Evolutionary conservation across 2,329 filamentous ascomycete genomes (phyloP), one percentile per base, ranked within the genome.

Genomic region (Fusarium nelsonii): DNA sequence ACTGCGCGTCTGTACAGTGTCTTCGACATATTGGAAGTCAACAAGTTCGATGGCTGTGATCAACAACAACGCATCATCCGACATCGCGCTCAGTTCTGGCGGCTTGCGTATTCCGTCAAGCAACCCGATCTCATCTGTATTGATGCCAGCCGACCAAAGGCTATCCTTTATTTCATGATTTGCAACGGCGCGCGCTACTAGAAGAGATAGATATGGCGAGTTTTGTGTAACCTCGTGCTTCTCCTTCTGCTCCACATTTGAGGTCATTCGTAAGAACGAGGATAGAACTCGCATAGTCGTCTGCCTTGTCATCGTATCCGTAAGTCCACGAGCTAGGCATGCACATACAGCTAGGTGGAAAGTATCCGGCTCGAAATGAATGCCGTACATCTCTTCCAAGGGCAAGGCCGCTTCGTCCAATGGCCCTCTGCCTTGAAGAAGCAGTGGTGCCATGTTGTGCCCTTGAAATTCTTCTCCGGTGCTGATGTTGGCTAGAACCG

Each of bases 301-400:
- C 12, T 83, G 76, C 69, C 86, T 87, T 10, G 89, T 91, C 39
- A 84, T 81, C 2, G 85, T 85, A 67, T 91, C 89, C 0, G 88
- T 88, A 15, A 91, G 81, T 2, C 89, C 90, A 41, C 90, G 85
- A 4, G 88, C 85, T 6, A 92, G 80, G 66, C 87, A 89, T 16
- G 88, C 88, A 70, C 87, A 90, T 2, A 90, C 84, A 1, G 90
- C 89, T 69, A 88, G 89, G 73, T 91, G 89, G 75, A 92, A 92
- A 63, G 85, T 89, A 16, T 91, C 87, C 8, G 80, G 75, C 33
- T 83, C 87, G 72, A 92, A 92, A 66, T 88, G 87, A 39, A 92
- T 85, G 8, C 88, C 89, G 66, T 90, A 91, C 8, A 86, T 84
- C 30, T 90, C 87, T 66, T 92, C 90, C 5, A 92, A 79, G 8